Conservation (phyloP, 768 basidiomycete genomes). For the Cytidiella melzeri region DNA sequence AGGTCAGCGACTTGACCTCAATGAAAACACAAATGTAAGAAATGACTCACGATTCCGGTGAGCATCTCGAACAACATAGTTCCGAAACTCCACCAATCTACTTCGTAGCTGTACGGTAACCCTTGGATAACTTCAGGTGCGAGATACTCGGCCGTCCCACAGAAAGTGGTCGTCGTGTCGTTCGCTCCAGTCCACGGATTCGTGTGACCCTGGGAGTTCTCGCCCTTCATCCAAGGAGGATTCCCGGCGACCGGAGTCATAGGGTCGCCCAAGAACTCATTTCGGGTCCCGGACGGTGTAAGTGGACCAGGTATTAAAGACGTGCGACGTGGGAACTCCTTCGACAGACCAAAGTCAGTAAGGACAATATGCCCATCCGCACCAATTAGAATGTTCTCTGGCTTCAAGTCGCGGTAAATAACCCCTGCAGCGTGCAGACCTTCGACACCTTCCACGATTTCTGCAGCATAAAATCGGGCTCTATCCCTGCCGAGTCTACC, state of each 20-base stretch:
- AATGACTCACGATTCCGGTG: constrained; percentile 83
- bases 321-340: constrained; percentile 70
- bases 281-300: constrained; percentile 42
- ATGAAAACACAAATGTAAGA: constrained; percentile 12
- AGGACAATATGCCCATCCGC: constrained; percentile 93
- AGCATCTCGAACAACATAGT: constrained; percentile 98
- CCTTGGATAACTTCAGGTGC: constrained; percentile 97
- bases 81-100: constrained; percentile 98
- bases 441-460: constrained; percentile 95
- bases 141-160: constrained; percentile 94
- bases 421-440: constrained; percentile 91
- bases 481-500: constrained; percentile 89
- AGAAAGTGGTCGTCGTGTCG: constrained; percentile 83
- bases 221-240: constrained; percentile 77
- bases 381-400: constrained; percentile 94
- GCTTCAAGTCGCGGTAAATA: constrained; percentile 96
- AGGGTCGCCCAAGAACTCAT: constrained; percentile 10
- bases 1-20: constrained; percentile 4
- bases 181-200: constrained; percentile 51
- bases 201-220: constrained; percentile 46
- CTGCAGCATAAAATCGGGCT: constrained; percentile 94
- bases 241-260: constrained; percentile 27
- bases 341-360: constrained; percentile 94
- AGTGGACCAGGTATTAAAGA: constrained; percentile 44
- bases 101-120: constrained; percentile 83